phyloP scores from a whole-genome alignment of 2,329 filamentous ascomycete species.

The Apiospora rasikravindrae region DNA sequence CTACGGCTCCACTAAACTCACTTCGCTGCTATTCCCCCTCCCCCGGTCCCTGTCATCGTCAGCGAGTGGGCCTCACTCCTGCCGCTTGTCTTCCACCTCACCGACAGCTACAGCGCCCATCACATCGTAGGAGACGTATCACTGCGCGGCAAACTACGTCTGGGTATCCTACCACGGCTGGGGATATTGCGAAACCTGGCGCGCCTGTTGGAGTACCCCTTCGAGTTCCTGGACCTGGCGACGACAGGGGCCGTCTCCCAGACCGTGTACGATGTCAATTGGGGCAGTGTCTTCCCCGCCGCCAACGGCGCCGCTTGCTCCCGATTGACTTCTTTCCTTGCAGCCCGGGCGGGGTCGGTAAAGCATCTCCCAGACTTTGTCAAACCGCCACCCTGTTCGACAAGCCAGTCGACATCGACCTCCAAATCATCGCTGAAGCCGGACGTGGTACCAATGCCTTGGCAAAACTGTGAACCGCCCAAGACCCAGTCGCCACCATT shows the following conservation, averaged over 20 bases:
- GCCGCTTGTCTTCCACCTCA: constrained; percentile 8
- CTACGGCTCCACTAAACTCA: no score
- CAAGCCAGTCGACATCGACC: no score
- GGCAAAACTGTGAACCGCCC: no score
- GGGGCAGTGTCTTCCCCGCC: constrained; percentile 4
- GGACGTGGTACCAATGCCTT: no score
- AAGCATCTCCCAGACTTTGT: no score
- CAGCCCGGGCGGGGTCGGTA: no score
- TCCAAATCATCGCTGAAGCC: no score
- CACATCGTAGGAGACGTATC: background rate
- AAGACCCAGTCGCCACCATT: no score
- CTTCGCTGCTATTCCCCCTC: background rate
- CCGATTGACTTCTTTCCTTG: no score
- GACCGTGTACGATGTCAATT: background rate
- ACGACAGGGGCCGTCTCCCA: background rate
- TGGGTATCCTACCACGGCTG: background rate
- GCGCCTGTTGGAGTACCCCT: background rate
- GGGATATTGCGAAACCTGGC: no score
- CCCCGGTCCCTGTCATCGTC: background rate
- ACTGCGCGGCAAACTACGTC: background rate
- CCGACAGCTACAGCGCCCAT: background rate
- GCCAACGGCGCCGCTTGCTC: background rate
- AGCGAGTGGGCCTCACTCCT: constrained; percentile 5
- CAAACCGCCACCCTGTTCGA: no score
- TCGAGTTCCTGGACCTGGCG: background rate